Conservation (phyloP, 805 yeast genomes). For the Schwanniomyces pseudopolymorphus region DNA sequence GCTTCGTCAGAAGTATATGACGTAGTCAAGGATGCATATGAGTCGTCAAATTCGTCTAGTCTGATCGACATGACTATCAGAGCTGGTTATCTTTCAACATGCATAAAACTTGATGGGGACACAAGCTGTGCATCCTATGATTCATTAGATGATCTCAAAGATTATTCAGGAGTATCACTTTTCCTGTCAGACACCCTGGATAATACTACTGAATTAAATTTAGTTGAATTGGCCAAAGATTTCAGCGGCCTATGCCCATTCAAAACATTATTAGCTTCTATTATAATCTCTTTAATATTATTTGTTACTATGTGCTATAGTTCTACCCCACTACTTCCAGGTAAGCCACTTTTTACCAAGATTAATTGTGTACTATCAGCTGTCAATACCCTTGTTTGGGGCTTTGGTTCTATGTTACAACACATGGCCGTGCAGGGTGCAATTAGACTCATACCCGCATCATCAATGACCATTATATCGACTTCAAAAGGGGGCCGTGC, state of each 20-base stretch:
- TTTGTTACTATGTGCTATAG: conserved; percentile 44
- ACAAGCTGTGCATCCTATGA: conserved; percentile 37
- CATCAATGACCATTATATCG: conserved; percentile 50
- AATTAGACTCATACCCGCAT: conserved; percentile 39
- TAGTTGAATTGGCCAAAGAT: conserved; percentile 45
- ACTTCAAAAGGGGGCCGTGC: conserved; percentile 52
- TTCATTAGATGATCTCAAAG: conserved; percentile 20
- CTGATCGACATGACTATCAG: conserved; percentile 43
- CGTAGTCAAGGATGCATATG: conserved; percentile 38
- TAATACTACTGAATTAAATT: conserved; percentile 30
- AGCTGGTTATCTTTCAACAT: conserved; percentile 58
- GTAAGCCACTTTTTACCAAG: conserved; percentile 20
- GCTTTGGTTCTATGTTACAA: conserved; percentile 63
- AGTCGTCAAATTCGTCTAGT: conserved; percentile 24
- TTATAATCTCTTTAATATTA: conserved; percentile 43
- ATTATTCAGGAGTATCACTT: conserved; percentile 31
- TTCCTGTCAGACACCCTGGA: conserved; percentile 25
- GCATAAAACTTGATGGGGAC: conserved; percentile 39
- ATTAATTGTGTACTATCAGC: conserved; percentile 31
- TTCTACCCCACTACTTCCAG: conserved; percentile 52
- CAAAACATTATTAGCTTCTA: conserved; percentile 48
- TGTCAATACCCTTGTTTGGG: conserved; percentile 51
- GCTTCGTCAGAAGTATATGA: conserved; percentile 41
- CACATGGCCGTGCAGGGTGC: conserved; percentile 55
- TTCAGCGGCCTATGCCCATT: conserved; percentile 55